Base-by-base conservation (phyloP, 768 basidiomycete species). In the Boletus reticuloceps region DNA sequence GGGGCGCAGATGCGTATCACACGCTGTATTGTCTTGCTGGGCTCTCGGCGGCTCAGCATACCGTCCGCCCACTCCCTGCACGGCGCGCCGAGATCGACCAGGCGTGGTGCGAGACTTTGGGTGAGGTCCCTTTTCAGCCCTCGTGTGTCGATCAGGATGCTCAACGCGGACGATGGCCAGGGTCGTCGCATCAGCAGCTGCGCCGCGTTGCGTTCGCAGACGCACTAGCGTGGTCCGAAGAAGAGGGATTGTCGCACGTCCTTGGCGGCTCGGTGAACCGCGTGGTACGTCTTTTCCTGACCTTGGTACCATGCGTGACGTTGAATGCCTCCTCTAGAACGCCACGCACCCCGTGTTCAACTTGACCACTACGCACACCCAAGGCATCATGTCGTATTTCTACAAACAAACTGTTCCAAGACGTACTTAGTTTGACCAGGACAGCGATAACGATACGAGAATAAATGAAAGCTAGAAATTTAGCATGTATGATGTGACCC, bases 1-100 rank as follows among this genome's bases (percentile, higher is more conserved):
- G 94, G 72, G 72, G 72, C n/a, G 75, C 94, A n/a, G 97, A 99
- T 67, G 81, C 91, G 38, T 99, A 99, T 68, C 97, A 99, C 65
- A 97, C 96, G 0, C 73, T 91, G 36, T 98, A 96, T 71, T 95
- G 92, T 65, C 81, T 98, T 4, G 82, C 94, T 6, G 97, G 97
- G 13, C 79, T 97, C 17, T 92, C 96, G 0, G 77, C 84, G 0
- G 91, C 96, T 0, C 97, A 98, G 65, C 94, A 98, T 59, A 81
- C 77, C 40, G 79, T 94, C 1, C 72, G 69, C 37, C 81, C 80
- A 1, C 82, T 84, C 1, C 60, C 70, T 0, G 50, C 68, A 4
- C 67, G 75, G 31, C 69, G 68, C 7, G 63, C 66, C 6, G 66
- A 69, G 41, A 59, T 84, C 9, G 60, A 62, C 5, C 58, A 45